These are phyloP conservation scores for Fusarium liriodendri DNA, from an alignment of 2,329 filamentous ascomycete genomes.

Conservation along the genomic window DNA sequence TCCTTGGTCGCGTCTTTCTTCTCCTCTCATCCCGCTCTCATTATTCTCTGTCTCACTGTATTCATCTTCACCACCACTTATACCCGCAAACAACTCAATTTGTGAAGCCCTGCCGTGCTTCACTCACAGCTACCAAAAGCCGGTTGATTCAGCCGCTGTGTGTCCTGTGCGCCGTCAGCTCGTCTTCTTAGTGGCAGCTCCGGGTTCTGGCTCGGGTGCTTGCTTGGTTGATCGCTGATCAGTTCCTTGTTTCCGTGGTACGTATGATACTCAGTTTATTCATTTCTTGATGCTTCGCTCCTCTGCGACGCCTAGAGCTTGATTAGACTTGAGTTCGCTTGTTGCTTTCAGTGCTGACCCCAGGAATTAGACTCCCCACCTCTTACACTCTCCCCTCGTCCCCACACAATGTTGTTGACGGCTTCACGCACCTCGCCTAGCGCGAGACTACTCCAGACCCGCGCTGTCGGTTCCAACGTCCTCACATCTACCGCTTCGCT, in stretches of 20 bases:
- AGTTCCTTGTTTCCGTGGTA: constrained; percentile 8
- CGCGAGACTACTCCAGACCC: constrained; percentile 41
- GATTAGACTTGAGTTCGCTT: background rate
- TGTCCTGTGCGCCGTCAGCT: constrained; percentile 5
- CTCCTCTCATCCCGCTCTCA: constrained; percentile 5
- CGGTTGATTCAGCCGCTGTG: background rate
- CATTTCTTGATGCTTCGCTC: background rate
- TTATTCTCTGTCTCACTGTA: background rate
- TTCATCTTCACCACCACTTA: background rate
- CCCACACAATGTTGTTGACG: constrained; percentile 41
- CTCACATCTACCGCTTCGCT: constrained; percentile 26
- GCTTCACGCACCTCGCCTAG: constrained; percentile 44
- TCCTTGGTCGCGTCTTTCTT: constrained; percentile 7
- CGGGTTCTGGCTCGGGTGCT: constrained; percentile 14
- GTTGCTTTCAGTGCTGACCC: background rate
- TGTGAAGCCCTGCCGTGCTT: constrained; percentile 24
- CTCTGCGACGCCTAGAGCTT: background rate
- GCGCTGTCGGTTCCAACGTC: constrained; percentile 12
- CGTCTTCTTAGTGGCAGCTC: constrained; percentile 11
- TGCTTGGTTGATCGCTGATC: constrained; percentile 4
- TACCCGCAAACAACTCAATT: constrained; percentile 4
- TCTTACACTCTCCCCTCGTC: constrained; percentile 1
- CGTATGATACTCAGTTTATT: background rate
- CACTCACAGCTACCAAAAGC: constrained; percentile 3
- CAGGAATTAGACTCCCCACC: background rate